Base-by-base conservation (phyloP, 2,329 filamentous ascomycete species). In the Elsinoe perseae region DNA sequence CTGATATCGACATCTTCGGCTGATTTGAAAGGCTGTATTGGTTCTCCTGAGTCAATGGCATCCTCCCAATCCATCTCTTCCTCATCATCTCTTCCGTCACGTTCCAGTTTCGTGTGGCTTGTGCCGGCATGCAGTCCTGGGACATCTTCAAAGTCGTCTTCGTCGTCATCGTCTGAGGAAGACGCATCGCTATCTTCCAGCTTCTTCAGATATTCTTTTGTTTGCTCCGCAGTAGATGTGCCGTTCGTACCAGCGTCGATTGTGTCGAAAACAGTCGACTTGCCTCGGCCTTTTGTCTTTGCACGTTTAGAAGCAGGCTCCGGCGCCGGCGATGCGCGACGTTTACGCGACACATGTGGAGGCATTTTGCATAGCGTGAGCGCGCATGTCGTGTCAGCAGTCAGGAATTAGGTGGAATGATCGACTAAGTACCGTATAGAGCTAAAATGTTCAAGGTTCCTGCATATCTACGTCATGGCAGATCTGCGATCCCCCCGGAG, bases 311-410 rank as follows among this genome's bases (percentile, higher is more conserved):
- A 27, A 56, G 63, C 61, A 40, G 80, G 79, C 59, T 77, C 80
- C 62, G 82, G 64, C 59, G 54, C 43, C 16, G 57, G 44, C 16
- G 59, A 44, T 5, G 59, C 21, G 14, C 54, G 36, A 36, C 84
- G 80, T 72, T 89, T 90, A 63, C 83, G 82, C 50, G 83, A 77
- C 14, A 87, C 76, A 61, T 80, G 73, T 21, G 86, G 85, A 64
- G 86, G 84, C 85, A 89, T 89, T 38, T 36, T 28, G 6, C 4
- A 8, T 9, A 7, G 12, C 25, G 28, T 34, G 8, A 8, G 4
- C 12, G 25, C 18, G 14, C 48, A 52, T 50, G 16, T 16, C 27
- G 44, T 32, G 44, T n/a, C 16, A n/a, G n/a, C n/a, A n/a, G n/a
- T n/a, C n/a, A n/a, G n/a, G n/a, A n/a, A n/a, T n/a, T n/a, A n/a